Evolutionary conservation across 257 asterid species (phyloP), one percentile per base, ranked within the genome.

Genomic region (Nicotiana tabacum): DNA sequence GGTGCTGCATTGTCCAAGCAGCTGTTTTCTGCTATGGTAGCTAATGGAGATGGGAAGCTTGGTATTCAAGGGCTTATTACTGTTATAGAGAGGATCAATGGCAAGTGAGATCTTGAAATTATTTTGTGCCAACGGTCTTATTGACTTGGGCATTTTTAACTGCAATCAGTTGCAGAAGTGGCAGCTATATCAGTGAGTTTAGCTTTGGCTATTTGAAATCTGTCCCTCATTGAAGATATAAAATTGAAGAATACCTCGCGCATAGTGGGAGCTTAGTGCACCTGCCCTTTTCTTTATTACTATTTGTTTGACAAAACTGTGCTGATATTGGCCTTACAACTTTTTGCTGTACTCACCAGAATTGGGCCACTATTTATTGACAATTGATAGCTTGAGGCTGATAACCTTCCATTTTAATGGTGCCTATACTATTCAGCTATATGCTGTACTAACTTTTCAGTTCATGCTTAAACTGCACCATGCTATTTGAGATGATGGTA

Each of bases 1-100:
- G 99, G 97, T 79, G 97, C 99, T 81, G 91, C 94, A 33, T 39
- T 93, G 89, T 51, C 16, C 24, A 93, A 93, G 87, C 97, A 95
- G 89, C 13, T 95, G 90, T 95, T 90, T 87, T 60, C 92, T 0
- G 91, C 90, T 16, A 95, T 95, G 99, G 97, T 92, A 84, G 99
- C 92, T 29, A 95, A 91, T 81, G 98, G 98, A 5, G 93, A 93
- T 32, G 98, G 96, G 30, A 91, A 93, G 89, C 80, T 90, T 56
- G 97, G 99, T 8, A 83, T 88, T 15, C 99, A 95, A 68, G 98
- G 98, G 30, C 77, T 95, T 37, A 81, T 95, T 4, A 91, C 98
- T 3, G 94, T 91, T 66, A 86, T 93, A 2, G 97, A 92, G 90
- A 95, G 92, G 80, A 87, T 95, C 83, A 95, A 95, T 85, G 92